Percentiles rank a stretch among this genome's conserved stretches.
phyloP scores from a whole-genome alignment of 306 rosid species.

The Trifolium fragiferum region DNA sequence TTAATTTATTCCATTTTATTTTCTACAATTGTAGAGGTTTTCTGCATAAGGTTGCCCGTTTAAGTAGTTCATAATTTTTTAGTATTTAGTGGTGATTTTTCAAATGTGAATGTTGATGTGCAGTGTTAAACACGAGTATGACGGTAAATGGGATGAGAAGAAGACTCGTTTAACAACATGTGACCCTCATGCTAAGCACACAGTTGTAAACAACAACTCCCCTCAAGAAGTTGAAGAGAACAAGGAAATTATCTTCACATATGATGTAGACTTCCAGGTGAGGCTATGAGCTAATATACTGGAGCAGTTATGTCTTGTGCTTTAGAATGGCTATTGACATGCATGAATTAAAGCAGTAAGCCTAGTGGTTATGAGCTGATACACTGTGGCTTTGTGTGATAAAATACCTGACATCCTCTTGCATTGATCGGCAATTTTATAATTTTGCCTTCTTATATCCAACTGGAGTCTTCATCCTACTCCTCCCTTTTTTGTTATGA shows the following conservation, averaged over 20 bases:
- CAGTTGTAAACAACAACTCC: slow-evolving; percentile 74
- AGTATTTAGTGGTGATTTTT: slow-evolving; percentile 38
- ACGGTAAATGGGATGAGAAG: slow-evolving; percentile 75
- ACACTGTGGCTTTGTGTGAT: not conserved
- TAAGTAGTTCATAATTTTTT: slow-evolving; percentile 24
- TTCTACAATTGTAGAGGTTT: not conserved
- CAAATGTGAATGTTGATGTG: slow-evolving; percentile 41
- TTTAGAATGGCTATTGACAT: slow-evolving; percentile 20
- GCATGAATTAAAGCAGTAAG: slow-evolving; percentile 13
- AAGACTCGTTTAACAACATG: slow-evolving; percentile 84
- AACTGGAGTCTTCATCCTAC: not conserved
- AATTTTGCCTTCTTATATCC: not conserved
- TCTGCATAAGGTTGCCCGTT: slow-evolving; percentile 11
- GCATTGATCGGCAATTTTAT: slow-evolving; percentile 1
- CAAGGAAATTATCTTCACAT: slow-evolving; percentile 85
- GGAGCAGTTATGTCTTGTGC: not conserved
- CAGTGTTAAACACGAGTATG: slow-evolving; percentile 90
- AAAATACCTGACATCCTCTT: not conserved
- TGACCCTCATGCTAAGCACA: slow-evolving; percentile 87
- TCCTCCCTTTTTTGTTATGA: slow-evolving; percentile 1
- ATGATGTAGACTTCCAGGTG: slow-evolving; percentile 95
- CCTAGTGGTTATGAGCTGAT: slow-evolving; percentile 21
- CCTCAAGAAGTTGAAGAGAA: slow-evolving; percentile 98
- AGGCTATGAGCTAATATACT: slow-evolving; percentile 38
- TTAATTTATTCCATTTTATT: slow-evolving; percentile 17